Evolutionary conservation across 768 basidiomycete genomes (phyloP).

Genomic region (Rubroboletus satanas): DNA sequence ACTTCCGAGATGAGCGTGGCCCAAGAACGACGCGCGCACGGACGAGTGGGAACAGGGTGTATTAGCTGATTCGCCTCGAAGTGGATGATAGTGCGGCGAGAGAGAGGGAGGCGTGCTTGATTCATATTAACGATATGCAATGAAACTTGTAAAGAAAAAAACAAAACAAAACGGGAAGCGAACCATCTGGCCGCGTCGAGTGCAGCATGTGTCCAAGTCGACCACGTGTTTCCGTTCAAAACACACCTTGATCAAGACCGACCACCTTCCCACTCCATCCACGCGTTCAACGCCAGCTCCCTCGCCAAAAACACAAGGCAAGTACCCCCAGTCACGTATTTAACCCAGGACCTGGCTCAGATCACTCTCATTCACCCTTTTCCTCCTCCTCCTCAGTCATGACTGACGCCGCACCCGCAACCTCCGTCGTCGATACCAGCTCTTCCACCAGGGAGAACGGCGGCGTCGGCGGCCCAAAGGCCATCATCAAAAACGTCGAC

Average conservation of each 20-base stretch:
- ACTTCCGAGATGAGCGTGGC: not conserved
- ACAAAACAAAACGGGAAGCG: not conserved
- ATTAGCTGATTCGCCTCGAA: not conserved
- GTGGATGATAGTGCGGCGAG: not conserved
- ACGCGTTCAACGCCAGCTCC: constrained; percentile 12
- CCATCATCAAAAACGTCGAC: constrained; percentile 94
- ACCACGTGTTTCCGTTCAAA: constrained; percentile 19
- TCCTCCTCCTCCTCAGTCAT: constrained; percentile 31
- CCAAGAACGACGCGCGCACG: not conserved
- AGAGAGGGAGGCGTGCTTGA: not conserved
- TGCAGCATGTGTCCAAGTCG: not conserved
- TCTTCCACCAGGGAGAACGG: constrained; percentile 39
- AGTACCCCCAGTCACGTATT: constrained; percentile 18
- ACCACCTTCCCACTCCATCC: constrained; percentile 14
- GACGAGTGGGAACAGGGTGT: not conserved
- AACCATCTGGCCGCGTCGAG: not conserved
- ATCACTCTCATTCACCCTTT: not conserved
- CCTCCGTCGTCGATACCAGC: constrained; percentile 51
- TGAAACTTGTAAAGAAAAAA: not conserved
- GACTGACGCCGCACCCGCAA: constrained; percentile 58
- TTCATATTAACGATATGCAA: constrained; percentile 2
- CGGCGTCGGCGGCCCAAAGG: constrained; percentile 55
- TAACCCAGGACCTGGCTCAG: constrained; percentile 16
- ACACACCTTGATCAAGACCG: constrained; percentile 15
- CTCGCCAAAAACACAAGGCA: constrained; percentile 30